Evolutionary conservation across 148 eudicot species (phyloP).

Genomic region (Heliosperma pusillum): DNA sequence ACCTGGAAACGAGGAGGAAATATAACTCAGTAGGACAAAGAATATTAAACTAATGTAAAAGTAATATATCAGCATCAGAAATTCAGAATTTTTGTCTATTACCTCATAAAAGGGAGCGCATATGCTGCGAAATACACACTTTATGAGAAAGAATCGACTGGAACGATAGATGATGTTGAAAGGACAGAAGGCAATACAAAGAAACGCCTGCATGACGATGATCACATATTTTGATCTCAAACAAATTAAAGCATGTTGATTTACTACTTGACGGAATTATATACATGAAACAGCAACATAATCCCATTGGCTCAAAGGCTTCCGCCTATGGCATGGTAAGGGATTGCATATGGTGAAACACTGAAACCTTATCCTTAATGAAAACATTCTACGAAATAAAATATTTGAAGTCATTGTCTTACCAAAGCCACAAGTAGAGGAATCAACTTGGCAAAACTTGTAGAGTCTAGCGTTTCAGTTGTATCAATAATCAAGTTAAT

Average conservation of each 20-base stretch:
- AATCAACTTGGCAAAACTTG: constrained; percentile 43
- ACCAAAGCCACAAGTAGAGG: constrained; percentile 60
- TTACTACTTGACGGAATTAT: too few species aligned
- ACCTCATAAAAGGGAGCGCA: constrained; percentile 72
- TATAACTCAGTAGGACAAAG: neutral
- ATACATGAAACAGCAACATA: too few species aligned
- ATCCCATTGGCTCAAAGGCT: too few species aligned
- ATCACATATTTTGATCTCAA: constrained; percentile 1
- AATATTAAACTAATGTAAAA: neutral
- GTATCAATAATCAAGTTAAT: constrained; percentile 50
- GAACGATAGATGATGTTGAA: constrained; percentile 55
- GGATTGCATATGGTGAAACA: too few species aligned
- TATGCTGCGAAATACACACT: constrained; percentile 38
- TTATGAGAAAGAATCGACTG: constrained; percentile 47
- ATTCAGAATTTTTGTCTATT: constrained; percentile 6
- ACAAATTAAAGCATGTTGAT: constrained; percentile 1
- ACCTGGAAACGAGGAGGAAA: constrained; percentile 34
- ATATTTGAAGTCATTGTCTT: constrained; percentile 21
- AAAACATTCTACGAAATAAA: neutral
- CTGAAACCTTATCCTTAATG: too few species aligned
- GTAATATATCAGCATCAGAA: neutral
- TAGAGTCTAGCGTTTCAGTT: constrained; percentile 12
- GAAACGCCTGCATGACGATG: constrained; percentile 42
- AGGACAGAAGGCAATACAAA: constrained; percentile 49
- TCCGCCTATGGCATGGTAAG: too few species aligned